These are phyloP conservation scores for Colletotrichum spinosum DNA, from an alignment of 2,329 filamentous ascomycete species.

Conservation along the genomic window DNA sequence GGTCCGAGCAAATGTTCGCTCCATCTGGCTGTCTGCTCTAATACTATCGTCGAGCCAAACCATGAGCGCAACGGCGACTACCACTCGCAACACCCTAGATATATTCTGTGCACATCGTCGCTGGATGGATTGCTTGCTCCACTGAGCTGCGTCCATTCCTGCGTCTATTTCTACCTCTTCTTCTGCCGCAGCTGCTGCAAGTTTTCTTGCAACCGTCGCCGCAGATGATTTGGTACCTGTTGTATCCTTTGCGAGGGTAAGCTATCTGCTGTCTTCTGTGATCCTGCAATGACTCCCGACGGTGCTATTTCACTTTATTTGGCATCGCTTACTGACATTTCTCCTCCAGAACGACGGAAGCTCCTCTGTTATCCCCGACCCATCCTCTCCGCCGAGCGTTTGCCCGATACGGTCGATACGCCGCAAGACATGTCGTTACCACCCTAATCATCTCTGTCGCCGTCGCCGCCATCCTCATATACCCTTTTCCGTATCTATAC, in stretches of 20 bases:
- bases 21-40: constrained; percentile 10
- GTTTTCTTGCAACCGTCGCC: constrained; percentile 36
- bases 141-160: constrained; percentile 20
- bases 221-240: constrained; percentile 79
- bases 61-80: constrained; percentile 24
- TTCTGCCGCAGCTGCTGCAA: constrained; percentile 33
- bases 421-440: constrained; percentile 78
- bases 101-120: constrained; percentile 8
- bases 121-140: constrained; percentile 30
- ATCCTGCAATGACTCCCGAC: background rate
- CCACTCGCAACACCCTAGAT: constrained; percentile 17
- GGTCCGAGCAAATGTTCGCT: constrained; percentile 18
- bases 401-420: constrained; percentile 76
- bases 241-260: constrained; percentile 82
- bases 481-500: constrained; percentile 81
- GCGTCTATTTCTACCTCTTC: constrained; percentile 22
- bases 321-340: constrained; percentile 21
- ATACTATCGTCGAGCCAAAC: constrained; percentile 16
- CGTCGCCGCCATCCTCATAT: constrained; percentile 76
- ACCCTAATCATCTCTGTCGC: constrained; percentile 81
- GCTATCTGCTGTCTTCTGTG: constrained; percentile 42
- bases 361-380: constrained; percentile 71
- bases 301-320: constrained; percentile 15
- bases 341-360: constrained; percentile 75
- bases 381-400: constrained; percentile 76